A percentile compares a stretch with the other conserved stretches of the same genome.
phyloP scores from a whole-genome alignment of 495 filamentous ascomycete genomes.

The Amorphotheca resinae region DNA sequence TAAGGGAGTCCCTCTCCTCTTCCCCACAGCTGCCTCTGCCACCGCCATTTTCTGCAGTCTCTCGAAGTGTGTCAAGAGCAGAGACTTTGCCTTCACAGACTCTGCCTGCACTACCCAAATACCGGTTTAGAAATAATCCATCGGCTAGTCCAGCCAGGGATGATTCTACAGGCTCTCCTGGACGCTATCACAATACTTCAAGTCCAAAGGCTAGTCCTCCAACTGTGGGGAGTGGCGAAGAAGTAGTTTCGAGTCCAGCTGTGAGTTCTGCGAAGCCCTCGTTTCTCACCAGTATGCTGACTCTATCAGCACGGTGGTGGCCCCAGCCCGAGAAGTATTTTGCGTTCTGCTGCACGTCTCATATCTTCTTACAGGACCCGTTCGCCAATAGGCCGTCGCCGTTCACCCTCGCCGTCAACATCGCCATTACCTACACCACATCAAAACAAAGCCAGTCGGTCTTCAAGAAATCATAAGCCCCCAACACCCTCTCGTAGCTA shows the following conservation, averaged over 20 bases:
- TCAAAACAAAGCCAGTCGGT: neutral
- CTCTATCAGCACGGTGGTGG: constrained; percentile 3
- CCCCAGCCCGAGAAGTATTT: constrained; percentile 5
- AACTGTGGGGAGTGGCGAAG: too few species aligned
- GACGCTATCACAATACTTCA: too few species aligned
- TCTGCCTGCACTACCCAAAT: neutral
- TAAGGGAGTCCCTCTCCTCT: constrained; percentile 5
- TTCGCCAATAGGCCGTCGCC: constrained; percentile 19
- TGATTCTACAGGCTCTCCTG: neutral
- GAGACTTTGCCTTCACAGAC: constrained; percentile 32
- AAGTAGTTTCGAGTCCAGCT: too few species aligned
- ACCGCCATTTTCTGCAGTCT: constrained; percentile 29
- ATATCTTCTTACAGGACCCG: constrained; percentile 22
- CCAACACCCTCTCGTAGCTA: constrained; percentile 13
- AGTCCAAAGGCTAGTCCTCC: too few species aligned
- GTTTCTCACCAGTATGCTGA: neutral
- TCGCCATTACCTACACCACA: constrained; percentile 3
- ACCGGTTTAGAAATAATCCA: constrained; percentile 6
- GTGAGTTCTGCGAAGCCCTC: too few species aligned
- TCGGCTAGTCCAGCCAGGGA: constrained; percentile 5
- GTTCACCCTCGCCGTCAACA: constrained; percentile 16
- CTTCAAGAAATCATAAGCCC: constrained; percentile 1
- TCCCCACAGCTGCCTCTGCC: constrained; percentile 25
- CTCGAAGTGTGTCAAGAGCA: constrained; percentile 38
- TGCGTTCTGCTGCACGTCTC: constrained; percentile 3